A percentile compares a stretch with the other conserved stretches of the same genome.
These are phyloP conservation scores for Colletotrichum camelliae DNA, from an alignment of 2,329 filamentous ascomycete species.

Conservation along the genomic window DNA sequence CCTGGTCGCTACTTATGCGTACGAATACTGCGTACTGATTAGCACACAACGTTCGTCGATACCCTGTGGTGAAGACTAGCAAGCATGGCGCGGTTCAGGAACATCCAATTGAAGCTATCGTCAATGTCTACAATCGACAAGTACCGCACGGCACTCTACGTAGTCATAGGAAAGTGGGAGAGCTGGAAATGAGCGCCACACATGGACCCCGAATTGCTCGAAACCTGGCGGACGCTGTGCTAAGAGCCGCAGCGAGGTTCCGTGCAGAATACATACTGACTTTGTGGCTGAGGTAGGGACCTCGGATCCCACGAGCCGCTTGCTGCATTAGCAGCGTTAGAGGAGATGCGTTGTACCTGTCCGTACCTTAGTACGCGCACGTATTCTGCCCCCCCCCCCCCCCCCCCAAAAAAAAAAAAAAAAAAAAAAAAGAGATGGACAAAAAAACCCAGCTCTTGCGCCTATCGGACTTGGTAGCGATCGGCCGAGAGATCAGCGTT, in stretches of 20 bases:
- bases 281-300: not conserved
- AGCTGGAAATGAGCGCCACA: not conserved
- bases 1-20: not conserved
- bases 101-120: not conserved
- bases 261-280: no score
- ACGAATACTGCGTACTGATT: not conserved
- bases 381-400: no score
- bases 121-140: not conserved
- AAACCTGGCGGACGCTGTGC: not conserved
- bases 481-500: conserved; percentile 1
- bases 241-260: not conserved
- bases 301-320: not conserved
- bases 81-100: not conserved
- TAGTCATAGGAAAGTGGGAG: not conserved
- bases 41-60: not conserved
- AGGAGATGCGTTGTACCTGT: not conserved
- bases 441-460: not conserved
- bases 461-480: not conserved
- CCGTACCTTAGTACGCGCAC: no score
- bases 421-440: no score
- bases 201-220: not conserved
- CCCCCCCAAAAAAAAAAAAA: no score
- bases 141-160: not conserved
- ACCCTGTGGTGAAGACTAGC: not conserved
- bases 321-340: not conserved